Percentiles rank a stretch among this genome's conserved stretches.
Conservation (phyloP, 1,284 basidiomycete genomes). For the Moniliophthora roreri region DNA sequence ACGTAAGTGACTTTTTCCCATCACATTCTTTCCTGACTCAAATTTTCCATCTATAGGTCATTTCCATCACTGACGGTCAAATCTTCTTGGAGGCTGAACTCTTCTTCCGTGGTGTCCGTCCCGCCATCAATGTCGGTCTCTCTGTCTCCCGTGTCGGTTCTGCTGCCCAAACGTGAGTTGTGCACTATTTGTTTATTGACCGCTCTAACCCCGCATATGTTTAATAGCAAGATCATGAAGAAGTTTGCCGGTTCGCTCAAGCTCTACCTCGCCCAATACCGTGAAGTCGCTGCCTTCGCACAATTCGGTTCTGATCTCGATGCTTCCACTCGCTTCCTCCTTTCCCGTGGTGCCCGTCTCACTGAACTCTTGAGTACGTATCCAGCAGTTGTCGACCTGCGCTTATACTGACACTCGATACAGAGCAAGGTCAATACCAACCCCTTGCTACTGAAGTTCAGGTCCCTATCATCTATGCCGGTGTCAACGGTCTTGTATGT, state of each 20-base stretch:
- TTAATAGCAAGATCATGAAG: conserved; percentile 93
- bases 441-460: conserved; percentile 91
- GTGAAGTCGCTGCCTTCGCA: conserved; percentile 99
- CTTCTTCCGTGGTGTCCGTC: conserved; percentile 99
- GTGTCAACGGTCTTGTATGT: conserved; percentile 95
- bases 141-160: conserved; percentile 99
- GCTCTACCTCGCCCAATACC: conserved; percentile 99
- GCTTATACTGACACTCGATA: conserved; percentile 10
- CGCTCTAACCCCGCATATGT: conserved; percentile 11
- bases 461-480: conserved; percentile 98
- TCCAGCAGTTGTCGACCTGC: conserved; percentile 8
- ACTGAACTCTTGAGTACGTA: conserved; percentile 92
- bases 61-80: conserved; percentile 98
- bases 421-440: conserved; percentile 98
- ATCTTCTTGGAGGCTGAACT: conserved; percentile 99
- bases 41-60: conserved; percentile 56
- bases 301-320: conserved; percentile 99
- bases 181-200: background rate
- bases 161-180: conserved; percentile 90
- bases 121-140: conserved; percentile 99
- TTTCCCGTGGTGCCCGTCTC: conserved; percentile 96
- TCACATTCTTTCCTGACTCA: conserved; percentile 7
- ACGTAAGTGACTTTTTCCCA: conserved; percentile 51
- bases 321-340: conserved; percentile 96
- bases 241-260: conserved; percentile 99